Base-by-base conservation (phyloP, 2,329 filamentous ascomycete genomes). In the Aspergillus sp. region DNA sequence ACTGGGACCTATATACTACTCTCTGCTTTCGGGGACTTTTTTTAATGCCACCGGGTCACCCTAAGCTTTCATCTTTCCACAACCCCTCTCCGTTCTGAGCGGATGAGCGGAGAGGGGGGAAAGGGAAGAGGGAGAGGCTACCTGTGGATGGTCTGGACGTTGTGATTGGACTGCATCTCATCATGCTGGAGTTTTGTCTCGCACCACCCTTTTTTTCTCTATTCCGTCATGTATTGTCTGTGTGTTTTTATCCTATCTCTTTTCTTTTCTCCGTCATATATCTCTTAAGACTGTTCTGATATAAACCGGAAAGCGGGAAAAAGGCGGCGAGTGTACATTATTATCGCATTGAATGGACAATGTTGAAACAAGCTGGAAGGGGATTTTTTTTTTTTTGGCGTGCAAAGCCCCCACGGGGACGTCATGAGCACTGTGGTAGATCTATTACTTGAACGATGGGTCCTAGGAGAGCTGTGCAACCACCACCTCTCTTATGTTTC, bases 301-400 rank as follows among this genome's bases (percentile, higher is more conserved):
- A 63, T 63, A 63, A 36, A 55, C 62, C 55, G 63, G 61, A 64
- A 60, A 62, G 61, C 59, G 62, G 62, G 64, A 64, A 69, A 68
- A 66, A 66, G 71, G 68, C 68, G 68, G 68, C 70, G 69, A 73
- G 70, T 75, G 72, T 75, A 75, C 70, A 75, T 75, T 75, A 75
- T 73, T 57, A 73, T 71, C 61, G 66, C 58, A 60, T 66, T 59
- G 54, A 62, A 57, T 66, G 63, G 62, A 68, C 64, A 63, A 60
- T 64, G 59, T 65, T 54, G 62, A 65, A 65, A 59, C 54, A 57
- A 48, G 57, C 59, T 49, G 59, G 23, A 23, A 23, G 23, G 23
- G 23, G 23, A 7, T 6, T 19, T 19, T 19, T 19, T 19, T 19
- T 19, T 23, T 23, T 23, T 23, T 6, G 23, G 23, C 23, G 23